A percentile compares a stretch with the other conserved stretches of the same genome.
These are phyloP conservation scores for Dactylorhiza incarnata DNA, from an alignment of 106 monocot genomes.

Conservation along the genomic window DNA sequence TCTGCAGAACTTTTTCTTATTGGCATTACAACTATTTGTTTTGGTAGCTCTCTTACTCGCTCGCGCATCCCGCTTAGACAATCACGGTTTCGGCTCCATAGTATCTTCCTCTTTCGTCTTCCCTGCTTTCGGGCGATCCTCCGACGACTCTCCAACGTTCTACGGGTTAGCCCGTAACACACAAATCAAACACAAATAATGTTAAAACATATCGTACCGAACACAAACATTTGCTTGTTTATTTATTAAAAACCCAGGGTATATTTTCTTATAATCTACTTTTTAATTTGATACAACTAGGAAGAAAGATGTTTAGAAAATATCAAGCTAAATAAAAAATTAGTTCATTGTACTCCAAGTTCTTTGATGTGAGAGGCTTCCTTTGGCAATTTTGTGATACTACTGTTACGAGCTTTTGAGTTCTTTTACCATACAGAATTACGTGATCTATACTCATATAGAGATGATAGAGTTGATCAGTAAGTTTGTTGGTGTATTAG, in stretches of 20 bases:
- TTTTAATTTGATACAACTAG: not conserved
- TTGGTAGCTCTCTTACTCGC: too few relatives aligned
- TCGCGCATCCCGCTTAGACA: too few relatives aligned
- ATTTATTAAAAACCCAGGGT: not conserved
- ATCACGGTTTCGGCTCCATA: too few relatives aligned
- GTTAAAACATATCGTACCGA: too few relatives aligned
- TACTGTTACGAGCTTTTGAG: not conserved
- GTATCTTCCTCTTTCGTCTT: too few relatives aligned
- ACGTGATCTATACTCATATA: not conserved
- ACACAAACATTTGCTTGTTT: too few relatives aligned
- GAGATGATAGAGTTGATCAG: not conserved
- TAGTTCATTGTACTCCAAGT: not conserved
- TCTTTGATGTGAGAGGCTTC: not conserved
- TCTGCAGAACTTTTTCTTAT: not conserved
- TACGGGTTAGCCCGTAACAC: too few relatives aligned
- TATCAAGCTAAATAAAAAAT: not conserved
- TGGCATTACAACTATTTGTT: too few relatives aligned
- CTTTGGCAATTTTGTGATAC: not conserved
- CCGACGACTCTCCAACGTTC: too few relatives aligned
- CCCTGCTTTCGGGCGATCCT: too few relatives aligned
- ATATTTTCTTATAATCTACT: not conserved
- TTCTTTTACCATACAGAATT: not conserved
- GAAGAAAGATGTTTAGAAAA: not conserved
- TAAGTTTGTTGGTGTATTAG: not conserved
- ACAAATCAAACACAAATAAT: too few relatives aligned